Evolutionary conservation across 345 rosid species (phyloP).

Genomic region (Brassica carinata): DNA sequence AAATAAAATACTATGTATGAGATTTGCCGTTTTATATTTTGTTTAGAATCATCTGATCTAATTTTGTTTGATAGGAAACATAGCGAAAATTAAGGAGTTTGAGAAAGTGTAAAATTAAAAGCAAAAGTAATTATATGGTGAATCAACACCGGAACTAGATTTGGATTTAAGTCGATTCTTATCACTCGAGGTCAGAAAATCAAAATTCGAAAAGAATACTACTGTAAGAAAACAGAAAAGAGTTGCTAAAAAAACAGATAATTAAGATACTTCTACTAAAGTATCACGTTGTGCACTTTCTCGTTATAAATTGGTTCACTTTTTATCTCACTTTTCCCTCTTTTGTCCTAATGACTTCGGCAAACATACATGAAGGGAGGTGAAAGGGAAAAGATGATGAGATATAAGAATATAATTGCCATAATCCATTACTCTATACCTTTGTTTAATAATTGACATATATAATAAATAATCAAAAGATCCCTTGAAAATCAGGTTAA

Average conservation of each 20-base stretch:
- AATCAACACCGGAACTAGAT: not conserved
- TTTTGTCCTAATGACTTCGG: slow-evolving; percentile 27
- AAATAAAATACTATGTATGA: too few species aligned
- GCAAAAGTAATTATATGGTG: not conserved
- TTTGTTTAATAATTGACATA: slow-evolving; percentile 2
- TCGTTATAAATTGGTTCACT: slow-evolving; percentile 3
- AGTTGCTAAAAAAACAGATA: not conserved
- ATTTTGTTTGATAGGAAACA: not conserved
- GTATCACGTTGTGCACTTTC: slow-evolving; percentile 20
- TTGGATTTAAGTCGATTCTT: not conserved
- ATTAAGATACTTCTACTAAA: slow-evolving; percentile 14
- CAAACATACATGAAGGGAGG: slow-evolving; percentile 33
- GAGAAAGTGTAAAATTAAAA: not conserved
- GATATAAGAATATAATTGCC: slow-evolving; percentile 17
- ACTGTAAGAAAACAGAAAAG: slow-evolving; percentile 1
- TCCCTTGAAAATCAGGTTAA: slow-evolving; percentile 34
- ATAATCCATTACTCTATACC: slow-evolving; percentile 13
- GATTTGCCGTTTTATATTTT: not conserved
- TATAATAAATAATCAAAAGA: not conserved
- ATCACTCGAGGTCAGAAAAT: not conserved
- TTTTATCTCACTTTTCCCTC: slow-evolving; percentile 18
- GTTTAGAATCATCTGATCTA: not conserved
- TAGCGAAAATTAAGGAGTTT: not conserved
- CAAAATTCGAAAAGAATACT: not conserved
- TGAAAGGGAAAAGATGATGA: slow-evolving; percentile 13